Evolutionary conservation across 345 rosid species (phyloP), one percentile per base, ranked within the genome.

Genomic region (Brassica rapa): DNA sequence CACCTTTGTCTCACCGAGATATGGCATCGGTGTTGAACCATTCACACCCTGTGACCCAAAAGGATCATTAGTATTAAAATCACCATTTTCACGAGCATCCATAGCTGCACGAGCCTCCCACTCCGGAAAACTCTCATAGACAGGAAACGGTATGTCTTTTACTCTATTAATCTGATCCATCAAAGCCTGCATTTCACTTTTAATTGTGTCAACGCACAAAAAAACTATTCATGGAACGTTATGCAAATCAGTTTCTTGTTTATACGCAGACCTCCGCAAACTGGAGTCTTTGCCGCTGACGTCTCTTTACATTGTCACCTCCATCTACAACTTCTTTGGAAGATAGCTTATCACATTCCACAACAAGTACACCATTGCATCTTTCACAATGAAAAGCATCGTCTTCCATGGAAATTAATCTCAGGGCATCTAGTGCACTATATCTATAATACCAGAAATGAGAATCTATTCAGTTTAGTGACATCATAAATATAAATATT

Each of bases 51-150:
- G 93, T 73, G 88, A 85, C 87, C 85, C 91, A 32, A 86, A 87
- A 55, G 89, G 93, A 86, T 95, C 98, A 85, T 83, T 84, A 63
- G 94, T 83, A 68, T 82, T 79, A 56, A 82, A 76, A 83, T 89
- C 96, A 57, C 93, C 92, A 68, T 87, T 85, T 66, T 49, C 88
- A 67, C 91, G 96, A 27, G 82, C 89, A 79, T 83, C 89, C 30
- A 88, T 89, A 77, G 83, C 85, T 70, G 93, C 98, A 66, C 84
- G 96, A 85, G 94, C 91, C 84, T 93, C 96, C 98, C 99, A 93
- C 5, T 94, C 94, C 75, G 75, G 94, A 69, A 95, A 88, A 70
- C 75, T 76, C 73, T 89, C 96, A 86, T 85, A 91, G 75, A 86
- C 97, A 39, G 98, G 99, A 82, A 85, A 74, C 9, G 85, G 76